Evolutionary conservation across 768 basidiomycete genomes (phyloP).

Genomic region (Chalciporus sphaerocephalus): DNA sequence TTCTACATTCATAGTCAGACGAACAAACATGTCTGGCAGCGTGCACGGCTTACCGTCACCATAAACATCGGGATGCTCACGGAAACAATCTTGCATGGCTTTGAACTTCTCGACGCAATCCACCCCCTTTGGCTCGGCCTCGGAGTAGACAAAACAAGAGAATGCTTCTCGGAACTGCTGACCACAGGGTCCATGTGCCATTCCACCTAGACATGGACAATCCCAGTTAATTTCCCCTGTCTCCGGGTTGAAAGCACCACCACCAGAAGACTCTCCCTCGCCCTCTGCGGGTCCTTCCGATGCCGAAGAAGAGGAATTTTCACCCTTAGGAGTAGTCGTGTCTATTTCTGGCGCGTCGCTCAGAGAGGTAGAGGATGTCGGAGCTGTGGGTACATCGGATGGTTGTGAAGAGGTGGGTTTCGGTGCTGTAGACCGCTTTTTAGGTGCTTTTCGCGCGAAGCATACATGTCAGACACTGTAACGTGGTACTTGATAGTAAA

Average conservation of each 20-base stretch:
- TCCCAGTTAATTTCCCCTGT: conserved; percentile 99
- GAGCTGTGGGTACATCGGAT: conserved; percentile 20
- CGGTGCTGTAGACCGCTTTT: conserved; percentile 10
- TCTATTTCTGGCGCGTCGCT: conserved; percentile 16
- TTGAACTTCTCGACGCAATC: conserved; percentile 98
- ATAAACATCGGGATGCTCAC: conserved; percentile 93
- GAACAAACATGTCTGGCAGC: not conserved
- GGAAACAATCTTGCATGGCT: conserved; percentile 96
- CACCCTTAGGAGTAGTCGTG: conserved; percentile 1
- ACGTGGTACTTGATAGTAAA: not conserved
- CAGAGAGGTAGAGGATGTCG: conserved; percentile 12
- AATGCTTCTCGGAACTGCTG: conserved; percentile 91
- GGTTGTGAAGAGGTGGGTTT: conserved; percentile 4
- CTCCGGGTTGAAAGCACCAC: conserved; percentile 84
- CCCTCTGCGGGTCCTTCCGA: conserved; percentile 14
- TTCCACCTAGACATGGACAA: conserved; percentile 96
- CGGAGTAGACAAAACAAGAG: conserved; percentile 93
- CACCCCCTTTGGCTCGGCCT: conserved; percentile 94
- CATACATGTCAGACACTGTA: not conserved
- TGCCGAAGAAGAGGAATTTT: conserved; percentile 8
- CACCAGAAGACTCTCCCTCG: conserved; percentile 27
- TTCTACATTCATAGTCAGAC: conserved; percentile 37
- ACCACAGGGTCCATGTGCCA: conserved; percentile 97
- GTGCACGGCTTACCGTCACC: conserved; percentile 66
- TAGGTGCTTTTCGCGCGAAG: conserved; percentile 12